Conservation (phyloP, 768 basidiomycete species). For the Podaxis sp. region DNA sequence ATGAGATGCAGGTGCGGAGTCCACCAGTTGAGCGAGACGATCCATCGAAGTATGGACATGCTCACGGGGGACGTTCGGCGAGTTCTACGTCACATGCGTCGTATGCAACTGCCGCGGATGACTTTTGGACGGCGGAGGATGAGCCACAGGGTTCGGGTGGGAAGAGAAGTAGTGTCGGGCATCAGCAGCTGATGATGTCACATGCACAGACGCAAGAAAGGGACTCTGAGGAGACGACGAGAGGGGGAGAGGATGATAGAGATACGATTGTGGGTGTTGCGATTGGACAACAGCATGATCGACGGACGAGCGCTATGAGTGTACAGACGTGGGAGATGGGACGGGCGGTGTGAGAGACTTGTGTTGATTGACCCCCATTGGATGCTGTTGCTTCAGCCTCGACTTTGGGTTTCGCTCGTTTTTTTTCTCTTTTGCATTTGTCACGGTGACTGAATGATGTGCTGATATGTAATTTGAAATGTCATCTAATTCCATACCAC, state of each 20-base stretch:
- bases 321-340: conserved; percentile 40
- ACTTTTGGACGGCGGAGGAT: conserved; percentile 34
- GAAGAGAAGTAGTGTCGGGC: neutral
- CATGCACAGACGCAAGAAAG: neutral
- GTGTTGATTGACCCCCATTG: conserved; percentile 14
- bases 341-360: conserved; percentile 37
- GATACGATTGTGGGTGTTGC: conserved; percentile 25
- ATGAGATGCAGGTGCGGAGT: conserved; percentile 41
- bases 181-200: conserved; percentile 3
- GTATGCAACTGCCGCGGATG: conserved; percentile 46
- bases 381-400: conserved; percentile 13
- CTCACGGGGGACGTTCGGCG: conserved; percentile 28
- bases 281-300: conserved; percentile 22
- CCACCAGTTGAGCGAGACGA: conserved; percentile 15
- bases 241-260: conserved; percentile 28
- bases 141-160: neutral
- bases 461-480: conserved; percentile 16
- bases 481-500: conserved; percentile 7
- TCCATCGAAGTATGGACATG: conserved; percentile 15
- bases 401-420: neutral
- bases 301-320: conserved; percentile 27
- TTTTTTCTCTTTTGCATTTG: conserved; percentile 1
- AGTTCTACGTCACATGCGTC: conserved; percentile 40
- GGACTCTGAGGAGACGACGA: conserved; percentile 2
- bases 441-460: neutral